These are phyloP conservation scores for Lyophyllum semitale DNA, from an alignment of 768 basidiomycete genomes.

Conservation along the genomic window DNA sequence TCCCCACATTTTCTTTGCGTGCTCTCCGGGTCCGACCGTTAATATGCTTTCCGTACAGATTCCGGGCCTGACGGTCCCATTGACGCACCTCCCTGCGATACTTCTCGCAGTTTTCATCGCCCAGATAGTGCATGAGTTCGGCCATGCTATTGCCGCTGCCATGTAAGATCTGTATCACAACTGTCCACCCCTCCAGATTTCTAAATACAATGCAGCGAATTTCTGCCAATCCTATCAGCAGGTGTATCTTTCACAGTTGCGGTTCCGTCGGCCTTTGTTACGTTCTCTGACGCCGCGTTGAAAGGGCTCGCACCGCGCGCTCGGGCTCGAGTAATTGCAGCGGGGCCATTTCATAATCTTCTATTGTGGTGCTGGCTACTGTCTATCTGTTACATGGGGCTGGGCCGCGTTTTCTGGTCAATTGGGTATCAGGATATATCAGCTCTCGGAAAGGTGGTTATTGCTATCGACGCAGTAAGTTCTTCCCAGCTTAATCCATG, in stretches of 20 bases:
- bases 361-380: constrained; percentile 53
- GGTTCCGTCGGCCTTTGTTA: constrained; percentile 76
- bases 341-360: constrained; percentile 82
- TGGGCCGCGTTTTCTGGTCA: constrained; percentile 28
- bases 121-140: constrained; percentile 79
- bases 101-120: constrained; percentile 59
- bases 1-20: not conserved
- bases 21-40: not conserved
- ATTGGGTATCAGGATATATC: constrained; percentile 58
- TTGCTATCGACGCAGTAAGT: constrained; percentile 55
- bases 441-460: constrained; percentile 52
- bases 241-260: constrained; percentile 63
- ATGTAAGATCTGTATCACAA: constrained; percentile 47
- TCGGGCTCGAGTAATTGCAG: constrained; percentile 64
- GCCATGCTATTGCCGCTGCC: constrained; percentile 78
- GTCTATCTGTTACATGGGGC: constrained; percentile 32
- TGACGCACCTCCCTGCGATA: constrained; percentile 69
- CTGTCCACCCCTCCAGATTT: not conserved
- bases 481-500: not conserved
- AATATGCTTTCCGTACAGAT: constrained; percentile 46
- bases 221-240: constrained; percentile 58
- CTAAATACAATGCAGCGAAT: constrained; percentile 47
- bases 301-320: constrained; percentile 40
- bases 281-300: constrained; percentile 48
- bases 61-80: constrained; percentile 79